Base-by-base conservation (phyloP, 2,329 filamentous ascomycete species). In the Aspergillus oerlinghausenensis region DNA sequence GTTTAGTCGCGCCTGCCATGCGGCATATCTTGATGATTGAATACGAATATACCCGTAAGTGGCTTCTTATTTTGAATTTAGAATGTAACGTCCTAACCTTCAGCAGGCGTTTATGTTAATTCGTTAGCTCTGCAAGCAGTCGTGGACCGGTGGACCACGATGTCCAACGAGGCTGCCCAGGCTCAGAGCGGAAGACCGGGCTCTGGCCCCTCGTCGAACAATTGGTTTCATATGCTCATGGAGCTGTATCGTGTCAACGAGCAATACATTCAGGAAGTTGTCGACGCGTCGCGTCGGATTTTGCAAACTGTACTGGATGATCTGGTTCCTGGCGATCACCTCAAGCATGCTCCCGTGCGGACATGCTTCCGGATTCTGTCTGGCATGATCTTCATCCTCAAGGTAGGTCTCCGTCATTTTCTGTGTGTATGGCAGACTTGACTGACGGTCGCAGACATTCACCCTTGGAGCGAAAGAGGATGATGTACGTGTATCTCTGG, bases 61-160 rank as follows among this genome's bases (percentile, higher is more conserved):
- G 8, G 21, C 52, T 23, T 1, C n/a, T 29, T 26, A 2, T 49
- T 40, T 14, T 8, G 42, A 4, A 48, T 10, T 6, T 49, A 3
- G 26, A 38, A 17, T 6, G 14, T n/a, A 4, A 52, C 28, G 35
- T 19, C n/a, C 58, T 65, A 52, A 67, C 55, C 43, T 43, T 64
- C 58, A 38, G 17, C 57, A 74, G 76, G 76, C 14, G 63, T 97
- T 51, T 97, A 97, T 70, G 84, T 97, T 76, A 97, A 97, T 72
- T 96, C 92, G 0, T 80, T 99, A 1, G 92, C 92, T 2, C 79
- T 99, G 1, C 94, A 99, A 75, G 94, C 94, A 23, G 92, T 97
- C 3, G 91, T 97, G 5, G 93, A 97, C 74, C 85, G 92, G 58
- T 96, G 90, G 75, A 93, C 91, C 6, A 92, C 83, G 59, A 88